phyloP scores from a whole-genome alignment of 768 basidiomycete species.

The Candolleomyces aberdarensis region DNA sequence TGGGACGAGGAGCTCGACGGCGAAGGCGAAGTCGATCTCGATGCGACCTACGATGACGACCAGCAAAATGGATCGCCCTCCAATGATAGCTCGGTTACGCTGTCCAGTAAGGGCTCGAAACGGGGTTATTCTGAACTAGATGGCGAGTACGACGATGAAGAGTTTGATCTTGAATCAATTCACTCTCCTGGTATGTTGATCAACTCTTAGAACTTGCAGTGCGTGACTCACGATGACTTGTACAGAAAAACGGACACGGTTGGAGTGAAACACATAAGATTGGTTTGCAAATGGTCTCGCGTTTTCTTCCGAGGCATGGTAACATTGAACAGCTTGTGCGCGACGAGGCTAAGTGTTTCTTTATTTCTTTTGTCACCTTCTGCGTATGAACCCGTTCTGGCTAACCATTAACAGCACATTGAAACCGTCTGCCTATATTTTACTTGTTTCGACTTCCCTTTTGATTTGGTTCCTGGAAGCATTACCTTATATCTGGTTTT shows the following conservation, averaged over 20 bases:
- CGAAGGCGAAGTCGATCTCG: slow-evolving; percentile 15
- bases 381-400: neutral
- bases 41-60: slow-evolving; percentile 9
- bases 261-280: slow-evolving; percentile 23
- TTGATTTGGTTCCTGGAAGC: neutral
- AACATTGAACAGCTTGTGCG: neutral
- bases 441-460: neutral
- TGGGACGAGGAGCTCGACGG: slow-evolving; percentile 37
- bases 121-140: slow-evolving; percentile 49
- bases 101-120: slow-evolving; percentile 60
- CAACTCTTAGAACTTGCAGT: neutral
- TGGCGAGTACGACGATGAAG: slow-evolving; percentile 30
- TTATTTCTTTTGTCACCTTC: neutral
- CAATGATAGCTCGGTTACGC: slow-evolving; percentile 50
- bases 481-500: no score
- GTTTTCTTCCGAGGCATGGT: neutral
- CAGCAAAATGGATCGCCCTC: slow-evolving; percentile 39
- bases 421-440: neutral
- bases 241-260: slow-evolving; percentile 45
- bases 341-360: neutral
- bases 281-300: neutral
- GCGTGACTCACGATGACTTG: neutral
- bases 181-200: slow-evolving; percentile 42
- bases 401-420: neutral
- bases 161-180: slow-evolving; percentile 18